Percentiles rank a stretch among this genome's conserved stretches.
phyloP scores from a whole-genome alignment of 2,329 filamentous ascomycete genomes.

The Zarea fungicola region DNA sequence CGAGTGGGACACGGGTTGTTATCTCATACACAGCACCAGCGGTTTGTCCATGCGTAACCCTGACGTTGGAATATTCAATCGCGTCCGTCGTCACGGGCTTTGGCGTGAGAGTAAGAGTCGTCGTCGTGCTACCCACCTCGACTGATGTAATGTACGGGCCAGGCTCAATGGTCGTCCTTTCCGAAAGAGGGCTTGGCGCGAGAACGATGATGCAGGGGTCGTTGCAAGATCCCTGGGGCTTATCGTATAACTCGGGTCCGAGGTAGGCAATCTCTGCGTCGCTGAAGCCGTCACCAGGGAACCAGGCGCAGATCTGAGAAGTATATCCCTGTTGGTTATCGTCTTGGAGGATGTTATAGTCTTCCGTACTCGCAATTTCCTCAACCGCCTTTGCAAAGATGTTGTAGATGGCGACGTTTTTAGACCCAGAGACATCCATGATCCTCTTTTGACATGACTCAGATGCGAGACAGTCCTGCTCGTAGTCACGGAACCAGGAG shows the following conservation, averaged over 20 bases:
- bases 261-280: constrained; percentile 20
- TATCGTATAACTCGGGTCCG: constrained; percentile 14
- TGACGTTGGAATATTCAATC: background rate
- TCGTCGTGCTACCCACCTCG: constrained; percentile 7
- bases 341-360: constrained; percentile 14
- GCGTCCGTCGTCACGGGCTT: constrained; percentile 13
- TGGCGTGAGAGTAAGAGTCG: constrained; percentile 12
- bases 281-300: constrained; percentile 16
- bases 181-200: constrained; percentile 17
- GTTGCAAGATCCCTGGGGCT: constrained; percentile 12
- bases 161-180: constrained; percentile 15
- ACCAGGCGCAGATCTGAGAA: constrained; percentile 21
- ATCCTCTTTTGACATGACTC: constrained; percentile 41
- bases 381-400: constrained; percentile 15
- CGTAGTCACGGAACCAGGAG: constrained; percentile 55
- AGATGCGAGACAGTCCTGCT: constrained; percentile 39
- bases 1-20: background rate
- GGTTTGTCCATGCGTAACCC: background rate
- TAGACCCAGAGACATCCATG: constrained; percentile 16
- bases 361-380: background rate
- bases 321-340: constrained; percentile 20
- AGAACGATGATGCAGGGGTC: constrained; percentile 19
- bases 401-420: constrained; percentile 18
- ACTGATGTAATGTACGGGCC: constrained; percentile 16
- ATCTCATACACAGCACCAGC: background rate